phyloP scores from a whole-genome alignment of 78 protist genomes.

The Pigoraptor vietnamica region DNA sequence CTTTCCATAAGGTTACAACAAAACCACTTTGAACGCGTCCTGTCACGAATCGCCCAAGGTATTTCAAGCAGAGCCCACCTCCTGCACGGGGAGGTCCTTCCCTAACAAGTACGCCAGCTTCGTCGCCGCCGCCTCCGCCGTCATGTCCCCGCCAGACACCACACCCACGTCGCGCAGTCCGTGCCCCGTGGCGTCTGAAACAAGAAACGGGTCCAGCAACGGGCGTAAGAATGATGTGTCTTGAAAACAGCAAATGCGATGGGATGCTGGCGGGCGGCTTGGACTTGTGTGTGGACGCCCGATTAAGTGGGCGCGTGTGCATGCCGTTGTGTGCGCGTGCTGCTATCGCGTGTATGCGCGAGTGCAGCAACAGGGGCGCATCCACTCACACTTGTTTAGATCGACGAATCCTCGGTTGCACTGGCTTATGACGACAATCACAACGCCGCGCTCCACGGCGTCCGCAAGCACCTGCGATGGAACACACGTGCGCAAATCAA shows the following conservation, averaged over 20 bases:
- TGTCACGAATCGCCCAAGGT: too few relatives aligned
- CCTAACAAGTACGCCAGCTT: slow-evolving; percentile 52
- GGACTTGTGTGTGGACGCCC: too few relatives aligned
- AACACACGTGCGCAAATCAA: neutral
- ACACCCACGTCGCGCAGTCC: neutral
- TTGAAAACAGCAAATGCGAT: too few relatives aligned
- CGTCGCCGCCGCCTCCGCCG: slow-evolving; percentile 44
- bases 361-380: neutral
- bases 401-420: slow-evolving; percentile 19
- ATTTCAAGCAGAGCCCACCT: neutral
- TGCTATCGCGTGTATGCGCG: too few relatives aligned
- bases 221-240: too few relatives aligned
- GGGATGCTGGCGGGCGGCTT: too few relatives aligned
- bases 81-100: neutral
- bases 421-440: slow-evolving; percentile 32
- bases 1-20: too few relatives aligned
- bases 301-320: too few relatives aligned
- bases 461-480: neutral
- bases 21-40: too few relatives aligned
- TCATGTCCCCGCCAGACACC: slow-evolving; percentile 52
- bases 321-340: too few relatives aligned
- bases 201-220: neutral
- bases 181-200: neutral
- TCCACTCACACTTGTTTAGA: neutral
- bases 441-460: slow-evolving; percentile 22